A percentile compares a stretch with the other conserved stretches of the same genome.
phyloP scores from a whole-genome alignment of 108 stramenopile species.

The Nitzschia sp. region DNA sequence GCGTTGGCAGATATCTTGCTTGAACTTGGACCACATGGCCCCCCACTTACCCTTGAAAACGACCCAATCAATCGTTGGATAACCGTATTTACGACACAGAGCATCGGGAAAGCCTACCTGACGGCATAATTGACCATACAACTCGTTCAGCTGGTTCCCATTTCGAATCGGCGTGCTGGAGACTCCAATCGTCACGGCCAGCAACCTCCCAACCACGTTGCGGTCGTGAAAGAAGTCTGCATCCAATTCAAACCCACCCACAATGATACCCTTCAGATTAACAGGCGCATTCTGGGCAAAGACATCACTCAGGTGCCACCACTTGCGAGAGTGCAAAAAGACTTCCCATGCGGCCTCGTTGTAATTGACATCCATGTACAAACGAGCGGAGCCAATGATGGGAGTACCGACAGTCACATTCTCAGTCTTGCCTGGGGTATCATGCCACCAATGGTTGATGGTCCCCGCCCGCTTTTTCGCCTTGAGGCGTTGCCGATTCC shows the following conservation, averaged over 20 bases:
- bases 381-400: conserved; percentile 9
- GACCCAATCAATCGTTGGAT: background rate
- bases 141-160: conserved; percentile 2
- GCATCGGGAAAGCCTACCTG: conserved; percentile 6
- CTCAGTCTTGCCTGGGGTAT: conserved; percentile 15
- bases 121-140: conserved; percentile 6
- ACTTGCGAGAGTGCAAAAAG: conserved; percentile 19
- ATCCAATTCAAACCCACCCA: conserved; percentile 20
- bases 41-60: conserved; percentile 3
- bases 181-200: conserved; percentile 36
- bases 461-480: conserved; percentile 12
- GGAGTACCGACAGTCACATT: background rate
- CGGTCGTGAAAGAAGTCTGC: conserved; percentile 12
- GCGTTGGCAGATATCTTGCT: conserved; percentile 8
- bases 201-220: conserved; percentile 28
- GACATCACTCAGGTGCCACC: conserved; percentile 8
- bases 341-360: conserved; percentile 26
- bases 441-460: conserved; percentile 26
- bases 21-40: conserved; percentile 20
- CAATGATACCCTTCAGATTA: conserved; percentile 19
- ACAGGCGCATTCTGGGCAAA: conserved; percentile 12
- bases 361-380: conserved; percentile 29
- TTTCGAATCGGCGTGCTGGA: conserved; percentile 17
- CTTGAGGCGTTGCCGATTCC: background rate
- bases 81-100: conserved; percentile 20